Evolutionary conservation across 208 protist species (phyloP), one percentile per base, ranked within the genome.

Genomic region (Leishmania aethiopica): DNA sequence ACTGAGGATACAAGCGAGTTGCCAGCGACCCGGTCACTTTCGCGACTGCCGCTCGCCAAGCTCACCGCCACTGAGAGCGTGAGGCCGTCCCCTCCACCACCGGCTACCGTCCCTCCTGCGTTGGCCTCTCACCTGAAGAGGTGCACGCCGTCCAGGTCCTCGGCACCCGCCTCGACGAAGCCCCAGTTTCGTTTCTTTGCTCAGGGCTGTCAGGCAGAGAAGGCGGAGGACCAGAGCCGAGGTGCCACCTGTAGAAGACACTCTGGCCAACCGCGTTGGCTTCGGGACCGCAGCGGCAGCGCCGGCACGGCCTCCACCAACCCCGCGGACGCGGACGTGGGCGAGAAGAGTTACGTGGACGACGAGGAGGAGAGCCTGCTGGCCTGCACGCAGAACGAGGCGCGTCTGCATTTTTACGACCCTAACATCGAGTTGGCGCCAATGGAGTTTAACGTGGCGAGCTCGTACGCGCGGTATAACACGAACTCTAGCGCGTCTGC

Each of bases 351-450:
- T 28, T 15, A 10, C 6, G n/a, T 25, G 37, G 13, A 11, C 22
- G 81, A 75, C n/a, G 81, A 75, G 0, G 75, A 72, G n/a, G 72
- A 60, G 22, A 55, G 40, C 0, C 53, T 13, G 13, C 45, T 80
- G 28, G 60, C 75, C 67, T 80, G 45, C 42, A 77, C 75, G 2
- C 75, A 77, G 32, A 80, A 80, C 45, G 42, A 22, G 25, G n/a
- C 22, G 25, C 55, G n/a, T 1, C 17, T 75, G 32, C 81, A 67
- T n/a, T 2, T 84, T 7, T 75, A 66, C 81, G 47, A 80, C 57
- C 32, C 32, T 1, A 70, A 76, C 13, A n/a, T 28, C 19, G 53
- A 70, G 49, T 40, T 57, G 15, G 0, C 60, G 4, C 66, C 74
- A 32, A 47, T 60, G 32, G 66, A 47, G 13, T 57, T 70, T 15